Evolutionary conservation across 1,139 yeast genomes (phyloP).

Genomic region (Nakaseomyces uthaithaninus): DNA sequence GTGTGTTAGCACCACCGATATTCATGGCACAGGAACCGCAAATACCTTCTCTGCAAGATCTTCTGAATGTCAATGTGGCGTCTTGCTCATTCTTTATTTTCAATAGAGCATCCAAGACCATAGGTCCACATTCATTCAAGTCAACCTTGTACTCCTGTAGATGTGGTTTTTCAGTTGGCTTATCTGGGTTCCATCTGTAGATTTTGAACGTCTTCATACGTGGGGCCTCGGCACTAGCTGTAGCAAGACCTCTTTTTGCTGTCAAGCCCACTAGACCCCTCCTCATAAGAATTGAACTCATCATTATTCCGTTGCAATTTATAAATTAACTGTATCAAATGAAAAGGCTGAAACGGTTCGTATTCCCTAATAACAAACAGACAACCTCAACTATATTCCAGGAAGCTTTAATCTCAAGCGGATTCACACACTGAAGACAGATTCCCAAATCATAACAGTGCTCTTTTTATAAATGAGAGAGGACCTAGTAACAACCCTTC

Average conservation of each 20-base stretch:
- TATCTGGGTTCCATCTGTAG: slow-evolving; percentile 98
- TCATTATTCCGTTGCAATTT: not conserved
- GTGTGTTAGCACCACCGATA: slow-evolving; percentile 93
- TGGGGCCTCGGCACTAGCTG: slow-evolving; percentile 34
- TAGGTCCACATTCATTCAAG: slow-evolving; percentile 90
- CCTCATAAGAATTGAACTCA: slow-evolving; percentile 2
- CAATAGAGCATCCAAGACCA: slow-evolving; percentile 91
- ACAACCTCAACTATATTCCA: too few species aligned
- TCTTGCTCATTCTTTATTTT: slow-evolving; percentile 97
- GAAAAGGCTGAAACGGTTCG: too few species aligned
- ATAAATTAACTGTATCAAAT: not conserved
- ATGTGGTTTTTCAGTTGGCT: slow-evolving; percentile 86
- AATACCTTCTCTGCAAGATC: slow-evolving; percentile 99
- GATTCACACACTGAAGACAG: too few species aligned
- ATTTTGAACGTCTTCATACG: slow-evolving; percentile 78
- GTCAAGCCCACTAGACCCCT: slow-evolving; percentile 1
- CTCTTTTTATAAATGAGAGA: too few species aligned
- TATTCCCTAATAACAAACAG: too few species aligned
- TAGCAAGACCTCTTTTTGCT: slow-evolving; percentile 26
- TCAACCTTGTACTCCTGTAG: slow-evolving; percentile 80
- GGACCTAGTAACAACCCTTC: too few species aligned
- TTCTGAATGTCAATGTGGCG: slow-evolving; percentile 87
- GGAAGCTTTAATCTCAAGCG: too few species aligned
- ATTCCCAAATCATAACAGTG: too few species aligned
- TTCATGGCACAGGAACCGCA: slow-evolving; percentile 99